A percentile compares a stretch with the other conserved stretches of the same genome.
Conservation (phyloP, 140 eudicot genomes). For the Oenanthe javanica region DNA sequence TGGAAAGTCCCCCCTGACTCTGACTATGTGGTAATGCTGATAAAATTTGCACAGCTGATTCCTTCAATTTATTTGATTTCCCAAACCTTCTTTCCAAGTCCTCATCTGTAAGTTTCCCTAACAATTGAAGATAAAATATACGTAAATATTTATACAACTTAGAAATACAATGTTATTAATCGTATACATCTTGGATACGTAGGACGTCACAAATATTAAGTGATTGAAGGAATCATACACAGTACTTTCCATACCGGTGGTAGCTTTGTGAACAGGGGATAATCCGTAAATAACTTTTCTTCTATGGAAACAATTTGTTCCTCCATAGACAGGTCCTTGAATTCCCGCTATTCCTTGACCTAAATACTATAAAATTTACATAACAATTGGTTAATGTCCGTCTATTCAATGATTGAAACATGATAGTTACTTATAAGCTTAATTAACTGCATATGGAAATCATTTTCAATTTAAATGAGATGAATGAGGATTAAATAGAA, state of each 20-base stretch:
- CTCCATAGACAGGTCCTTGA: constrained; percentile 48
- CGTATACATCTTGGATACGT: neutral
- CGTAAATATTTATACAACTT: neutral
- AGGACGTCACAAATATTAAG: neutral
- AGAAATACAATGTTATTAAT: neutral
- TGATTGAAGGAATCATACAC: neutral
- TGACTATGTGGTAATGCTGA: constrained; percentile 10
- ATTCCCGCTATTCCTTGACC: constrained; percentile 27
- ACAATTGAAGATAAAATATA: neutral
- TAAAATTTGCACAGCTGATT: constrained; percentile 32
- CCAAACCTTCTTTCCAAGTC: constrained; percentile 36
- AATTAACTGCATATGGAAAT: neutral
- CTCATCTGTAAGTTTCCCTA: constrained; percentile 20
- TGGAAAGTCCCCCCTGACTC: constrained; percentile 11
- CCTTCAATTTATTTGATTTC: constrained; percentile 24
- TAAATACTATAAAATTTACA: constrained; percentile 16
- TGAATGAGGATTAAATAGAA: neutral
- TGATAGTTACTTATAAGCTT: neutral
- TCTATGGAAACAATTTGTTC: constrained; percentile 61
- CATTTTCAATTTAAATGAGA: neutral
- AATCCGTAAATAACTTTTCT: constrained; percentile 55
- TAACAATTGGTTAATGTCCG: neutral
- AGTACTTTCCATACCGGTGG: constrained; percentile 19
- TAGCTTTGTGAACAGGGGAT: constrained; percentile 30
- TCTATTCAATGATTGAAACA: neutral